Percentiles rank a stretch among this genome's conserved stretches.
Conservation (phyloP, 2,329 filamentous ascomycete genomes). For the Mycosphaerella sp. region DNA sequence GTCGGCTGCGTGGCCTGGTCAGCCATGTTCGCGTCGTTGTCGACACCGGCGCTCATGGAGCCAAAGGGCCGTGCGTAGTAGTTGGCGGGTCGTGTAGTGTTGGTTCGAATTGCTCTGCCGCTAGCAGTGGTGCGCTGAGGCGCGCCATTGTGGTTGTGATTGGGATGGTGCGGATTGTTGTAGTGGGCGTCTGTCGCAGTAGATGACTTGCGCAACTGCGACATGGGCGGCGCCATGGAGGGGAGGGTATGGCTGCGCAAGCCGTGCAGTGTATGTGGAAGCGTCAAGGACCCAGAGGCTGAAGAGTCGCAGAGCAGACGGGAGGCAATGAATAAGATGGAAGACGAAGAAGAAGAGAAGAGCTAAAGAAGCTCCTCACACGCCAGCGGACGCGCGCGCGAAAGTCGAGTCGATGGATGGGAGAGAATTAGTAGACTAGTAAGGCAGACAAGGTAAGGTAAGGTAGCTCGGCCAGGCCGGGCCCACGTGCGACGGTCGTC, state of each 20-base stretch:
- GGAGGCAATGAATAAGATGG: background rate
- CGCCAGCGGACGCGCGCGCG: background rate
- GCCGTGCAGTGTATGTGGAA: too few species aligned
- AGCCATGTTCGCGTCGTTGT: constrained; percentile 23
- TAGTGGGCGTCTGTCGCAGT: background rate
- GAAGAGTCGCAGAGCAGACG: too few species aligned
- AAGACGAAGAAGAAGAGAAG: background rate
- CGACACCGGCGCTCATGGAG: constrained; percentile 34
- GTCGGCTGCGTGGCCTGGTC: constrained; percentile 31
- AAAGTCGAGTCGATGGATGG: background rate
- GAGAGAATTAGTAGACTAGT: too few species aligned
- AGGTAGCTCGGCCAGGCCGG: too few species aligned
- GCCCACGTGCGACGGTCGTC: too few species aligned
- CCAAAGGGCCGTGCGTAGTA: constrained; percentile 48
- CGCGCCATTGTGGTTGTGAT: constrained; percentile 6
- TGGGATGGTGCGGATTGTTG: constrained; percentile 3
- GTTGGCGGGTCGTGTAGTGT: constrained; percentile 43
- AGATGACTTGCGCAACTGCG: constrained; percentile 5
- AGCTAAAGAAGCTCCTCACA: background rate
- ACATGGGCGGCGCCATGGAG: constrained; percentile 9
- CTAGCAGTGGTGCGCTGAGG: constrained; percentile 27
- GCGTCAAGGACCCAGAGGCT: too few species aligned
- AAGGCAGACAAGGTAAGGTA: too few species aligned
- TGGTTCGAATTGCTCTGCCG: constrained; percentile 43
- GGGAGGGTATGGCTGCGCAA: background rate